Conservation (phyloP, 345 rosid genomes). For the Clausena lansium region DNA sequence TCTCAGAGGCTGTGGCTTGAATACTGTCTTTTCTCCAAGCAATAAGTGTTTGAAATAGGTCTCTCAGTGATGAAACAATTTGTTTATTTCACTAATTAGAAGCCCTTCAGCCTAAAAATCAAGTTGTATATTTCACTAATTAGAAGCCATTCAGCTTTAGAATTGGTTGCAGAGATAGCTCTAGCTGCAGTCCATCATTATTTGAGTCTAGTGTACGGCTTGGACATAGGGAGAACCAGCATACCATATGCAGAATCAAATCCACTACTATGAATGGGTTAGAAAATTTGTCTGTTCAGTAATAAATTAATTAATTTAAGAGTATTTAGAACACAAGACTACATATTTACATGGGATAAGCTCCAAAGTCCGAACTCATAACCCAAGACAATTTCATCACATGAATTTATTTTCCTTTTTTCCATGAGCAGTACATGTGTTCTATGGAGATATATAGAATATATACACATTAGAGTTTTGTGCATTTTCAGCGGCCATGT, state of each 20-base stretch:
- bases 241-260: not conserved
- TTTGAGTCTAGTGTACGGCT: not conserved
- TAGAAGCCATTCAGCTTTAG: constrained; percentile 5
- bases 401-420: not conserved
- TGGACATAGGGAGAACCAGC: not conserved
- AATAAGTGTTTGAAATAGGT: not conserved
- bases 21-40: not conserved
- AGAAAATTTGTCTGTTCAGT: not conserved
- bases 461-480: not conserved
- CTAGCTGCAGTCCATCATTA: not conserved
- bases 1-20: not conserved
- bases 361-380: not conserved
- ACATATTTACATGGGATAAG: not conserved
- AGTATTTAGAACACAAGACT: not conserved
- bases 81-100: not conserved
- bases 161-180: not conserved
- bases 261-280: not conserved
- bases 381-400: constrained; percentile 2
- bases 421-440: not conserved
- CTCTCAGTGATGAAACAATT: not conserved
- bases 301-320: not conserved
- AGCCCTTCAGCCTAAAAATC: not conserved
- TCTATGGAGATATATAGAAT: not conserved
- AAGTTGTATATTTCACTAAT: not conserved
- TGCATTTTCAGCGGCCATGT: not conserved